A percentile compares a stretch with the other conserved stretches of the same genome.
Conservation (phyloP, 1,139 yeast species). For the Suhomyces yuchorum region DNA sequence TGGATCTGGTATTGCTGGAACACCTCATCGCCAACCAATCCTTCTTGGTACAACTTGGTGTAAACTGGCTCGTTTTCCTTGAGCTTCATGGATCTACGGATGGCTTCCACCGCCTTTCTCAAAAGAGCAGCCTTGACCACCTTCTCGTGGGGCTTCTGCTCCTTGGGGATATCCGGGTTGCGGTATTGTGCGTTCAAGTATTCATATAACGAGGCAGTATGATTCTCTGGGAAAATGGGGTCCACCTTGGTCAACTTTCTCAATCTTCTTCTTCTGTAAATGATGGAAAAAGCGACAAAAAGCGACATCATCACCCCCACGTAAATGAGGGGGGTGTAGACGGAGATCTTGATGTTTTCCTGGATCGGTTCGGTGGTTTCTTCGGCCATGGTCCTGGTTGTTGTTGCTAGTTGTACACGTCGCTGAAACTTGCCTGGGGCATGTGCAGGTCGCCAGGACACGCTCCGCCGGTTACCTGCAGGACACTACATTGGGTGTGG, state of each 20-base stretch:
- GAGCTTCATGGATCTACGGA: conserved; percentile 66
- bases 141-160: conserved; percentile 69
- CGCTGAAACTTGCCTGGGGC: neutral
- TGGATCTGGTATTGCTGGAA: conserved; percentile 80
- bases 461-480: conserved; percentile 34
- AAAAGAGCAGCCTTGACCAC: conserved; percentile 83
- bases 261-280: conserved; percentile 64
- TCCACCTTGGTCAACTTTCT: conserved; percentile 55
- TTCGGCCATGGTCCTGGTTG: conserved; percentile 29
- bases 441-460: conserved; percentile 6
- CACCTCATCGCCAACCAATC: conserved; percentile 87
- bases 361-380: conserved; percentile 26
- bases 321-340: conserved; percentile 82
- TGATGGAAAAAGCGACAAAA: conserved; percentile 71
- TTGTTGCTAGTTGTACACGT: conserved; percentile 26
- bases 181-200: conserved; percentile 52
- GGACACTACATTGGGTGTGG: conserved; percentile 11
- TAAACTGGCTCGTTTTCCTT: conserved; percentile 73
- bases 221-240: conserved; percentile 73
- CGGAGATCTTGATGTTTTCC: conserved; percentile 57
- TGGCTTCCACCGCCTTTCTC: conserved; percentile 72
- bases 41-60: conserved; percentile 75
- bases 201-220: conserved; percentile 63
- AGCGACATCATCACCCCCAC: conserved; percentile 70
- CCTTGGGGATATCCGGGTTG: conserved; percentile 44